Evolutionary conservation across 2,329 filamentous ascomycete genomes (phyloP), one percentile per base, ranked within the genome.

Genomic region (Aspergillus texensis): DNA sequence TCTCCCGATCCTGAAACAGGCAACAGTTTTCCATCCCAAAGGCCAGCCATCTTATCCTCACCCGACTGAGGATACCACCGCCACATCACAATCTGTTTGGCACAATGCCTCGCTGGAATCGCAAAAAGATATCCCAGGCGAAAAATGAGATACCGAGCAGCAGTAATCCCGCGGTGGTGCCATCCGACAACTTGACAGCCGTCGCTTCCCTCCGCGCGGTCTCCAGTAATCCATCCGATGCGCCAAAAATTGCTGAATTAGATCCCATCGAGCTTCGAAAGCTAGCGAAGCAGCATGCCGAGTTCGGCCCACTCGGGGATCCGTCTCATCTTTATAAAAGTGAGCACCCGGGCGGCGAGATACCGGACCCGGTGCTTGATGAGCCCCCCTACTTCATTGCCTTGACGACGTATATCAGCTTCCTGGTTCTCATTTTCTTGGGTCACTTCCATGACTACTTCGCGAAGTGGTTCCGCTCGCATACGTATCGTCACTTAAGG

Each of bases 391-490:
- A 97, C 80, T 97, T 92, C 82, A 95, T 91, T 81, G 88, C 97
- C 72, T 85, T 97, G 71, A 97, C 94, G 30, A 98, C 94, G 72
- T 97, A 97, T 82, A 91, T 97, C 80, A 96, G 92, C 81, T 98
- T 97, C 79, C 86, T 98, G 59, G 88, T 97, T 69, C 86, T 98
- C 68, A 97, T 98, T 75, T 88, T 94, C 68, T 92, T 97, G 67
- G 94, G 94, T 58, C 94, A 97, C 75, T 88, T 96, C 62, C 88
- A 93, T 74, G 94, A 98, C 77, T 97, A 96, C 80, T 96, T 97
- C 75, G 93, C 93, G 76, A 96, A 96, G 84, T 88, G 91, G 68
- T 96, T 97, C 79, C 89, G 89, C 74, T 87, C 91, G 75, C 86
- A 90, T 74, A 90, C 91, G 71, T 97, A 97, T 80, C 88, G 87